phyloP scores from a whole-genome alignment of 2,329 filamentous ascomycete genomes.

The Phaeosphaeria sp. region DNA sequence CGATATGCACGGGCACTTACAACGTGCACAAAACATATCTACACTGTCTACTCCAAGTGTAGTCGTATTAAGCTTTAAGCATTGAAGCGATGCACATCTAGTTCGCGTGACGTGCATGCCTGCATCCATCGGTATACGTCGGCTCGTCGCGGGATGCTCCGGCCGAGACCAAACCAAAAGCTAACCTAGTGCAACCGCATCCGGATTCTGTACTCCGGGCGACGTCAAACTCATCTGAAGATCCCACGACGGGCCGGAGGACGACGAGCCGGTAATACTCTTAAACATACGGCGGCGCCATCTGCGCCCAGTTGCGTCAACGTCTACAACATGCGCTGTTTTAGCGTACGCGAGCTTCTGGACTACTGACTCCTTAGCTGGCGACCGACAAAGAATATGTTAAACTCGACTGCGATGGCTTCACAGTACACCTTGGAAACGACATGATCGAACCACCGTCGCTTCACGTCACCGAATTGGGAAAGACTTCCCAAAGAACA shows the following conservation, averaged over 20 bases:
- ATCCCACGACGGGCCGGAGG: slow-evolving; percentile 5
- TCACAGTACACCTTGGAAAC: background rate
- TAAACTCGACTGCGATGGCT: no score
- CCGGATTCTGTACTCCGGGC: slow-evolving; percentile 8
- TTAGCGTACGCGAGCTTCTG: slow-evolving; percentile 14
- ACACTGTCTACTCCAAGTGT: background rate
- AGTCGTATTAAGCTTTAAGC: background rate
- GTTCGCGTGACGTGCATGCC: background rate
- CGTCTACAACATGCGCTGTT: slow-evolving; percentile 7
- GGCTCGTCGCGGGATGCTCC: slow-evolving; percentile 19
- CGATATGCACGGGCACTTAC: no score
- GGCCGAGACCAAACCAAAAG: slow-evolving; percentile 20
- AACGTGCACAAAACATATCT: background rate
- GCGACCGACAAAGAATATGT: background rate
- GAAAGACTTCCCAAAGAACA: background rate
- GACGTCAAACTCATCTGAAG: slow-evolving; percentile 4
- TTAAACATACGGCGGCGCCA: slow-evolving; percentile 1
- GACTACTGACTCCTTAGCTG: no score
- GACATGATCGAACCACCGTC: background rate
- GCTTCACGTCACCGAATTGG: background rate
- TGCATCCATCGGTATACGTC: slow-evolving; percentile 1
- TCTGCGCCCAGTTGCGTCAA: slow-evolving; percentile 1
- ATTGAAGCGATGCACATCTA: background rate
- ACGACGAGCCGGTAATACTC: background rate
- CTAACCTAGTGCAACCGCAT: slow-evolving; percentile 11